Percentiles rank a stretch among this genome's conserved stretches.
These are phyloP conservation scores for Trichoderma sp. DNA, from an alignment of 2,329 filamentous ascomycete species.

Conservation along the genomic window DNA sequence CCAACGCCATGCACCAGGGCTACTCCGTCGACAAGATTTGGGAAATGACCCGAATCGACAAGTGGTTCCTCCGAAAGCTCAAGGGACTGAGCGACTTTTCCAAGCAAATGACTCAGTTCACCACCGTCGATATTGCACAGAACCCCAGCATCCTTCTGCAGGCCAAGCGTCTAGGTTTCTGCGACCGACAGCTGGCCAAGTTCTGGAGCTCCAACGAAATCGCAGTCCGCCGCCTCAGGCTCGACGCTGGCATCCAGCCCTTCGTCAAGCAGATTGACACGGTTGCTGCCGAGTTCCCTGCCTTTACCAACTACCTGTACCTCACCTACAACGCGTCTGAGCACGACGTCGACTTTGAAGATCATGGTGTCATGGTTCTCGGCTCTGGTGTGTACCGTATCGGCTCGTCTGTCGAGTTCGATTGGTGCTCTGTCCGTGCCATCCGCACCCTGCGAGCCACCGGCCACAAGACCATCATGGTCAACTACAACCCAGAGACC, in stretches of 20 bases:
- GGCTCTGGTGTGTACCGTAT: slow-evolving; percentile 97
- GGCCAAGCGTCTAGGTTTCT: slow-evolving; percentile 93
- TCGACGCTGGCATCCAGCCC: slow-evolving; percentile 84
- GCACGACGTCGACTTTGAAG: slow-evolving; percentile 80
- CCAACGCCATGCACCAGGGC: slow-evolving; percentile 93
- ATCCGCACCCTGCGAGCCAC: slow-evolving; percentile 85
- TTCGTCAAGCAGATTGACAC: slow-evolving; percentile 99
- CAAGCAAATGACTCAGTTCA: slow-evolving; percentile 72
- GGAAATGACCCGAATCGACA: slow-evolving; percentile 98
- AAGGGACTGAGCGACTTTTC: slow-evolving; percentile 90
- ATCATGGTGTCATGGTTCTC: slow-evolving; percentile 93
- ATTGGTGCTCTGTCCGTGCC: slow-evolving; percentile 96
- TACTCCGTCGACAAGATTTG: slow-evolving; percentile 97
- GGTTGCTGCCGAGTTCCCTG: slow-evolving; percentile 94
- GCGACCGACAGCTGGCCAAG: slow-evolving; percentile 87
- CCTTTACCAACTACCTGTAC: slow-evolving; percentile 94
- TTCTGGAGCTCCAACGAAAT: slow-evolving; percentile 96
- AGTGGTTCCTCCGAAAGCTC: slow-evolving; percentile 94
- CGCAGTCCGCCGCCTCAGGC: slow-evolving; percentile 77
- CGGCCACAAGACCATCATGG: slow-evolving; percentile 93
- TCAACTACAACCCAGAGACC: slow-evolving; percentile 91
- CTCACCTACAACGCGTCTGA: slow-evolving; percentile 91
- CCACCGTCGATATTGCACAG: slow-evolving; percentile 63
- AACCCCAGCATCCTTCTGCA: slow-evolving; percentile 69
- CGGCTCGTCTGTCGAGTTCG: slow-evolving; percentile 96